Evolutionary conservation across 2,329 filamentous ascomycete genomes (phyloP), one percentile per base, ranked within the genome.

Genomic region (Xylariaceae sp.): DNA sequence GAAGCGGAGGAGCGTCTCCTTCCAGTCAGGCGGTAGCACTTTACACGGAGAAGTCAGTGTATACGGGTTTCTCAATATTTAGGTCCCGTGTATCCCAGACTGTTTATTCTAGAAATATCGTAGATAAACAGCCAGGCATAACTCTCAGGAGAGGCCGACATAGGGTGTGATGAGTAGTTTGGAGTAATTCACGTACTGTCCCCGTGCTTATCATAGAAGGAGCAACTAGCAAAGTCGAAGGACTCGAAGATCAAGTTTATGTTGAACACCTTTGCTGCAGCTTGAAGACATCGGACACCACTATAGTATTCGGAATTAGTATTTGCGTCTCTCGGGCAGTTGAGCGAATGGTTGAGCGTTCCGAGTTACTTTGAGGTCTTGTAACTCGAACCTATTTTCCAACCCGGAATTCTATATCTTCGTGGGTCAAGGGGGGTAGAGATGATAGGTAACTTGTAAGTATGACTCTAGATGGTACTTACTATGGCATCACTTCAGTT

Each of bases 141-240:
- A 10, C 7, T 16, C 32, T 16, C 3, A 14, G 32, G 7, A 37
- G 32, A 37, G 32, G 5, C 32, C 32, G 32, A 7, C 5, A 16
- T 14, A 12, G 12, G 32, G 14, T 37, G 3, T 12, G 14, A 37
- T 16, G 14, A 16, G 14, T 3, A 37, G 3, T 16, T 14, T 3
- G 14, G 32, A 7, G 14, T 3, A 14, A 16, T 3, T 37, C n/a
- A 37, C 32, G 5, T 14, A 37, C 32, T 78, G 19, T 71, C 68
- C 2, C 76, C 76, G 49, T 78, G 74, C 18, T 71, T 70, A 20
- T 65, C 58, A 43, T 77, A 87, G 72, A 86, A 89, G 0, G 78
- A 82, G 48, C 86, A 85, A 32, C 85, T 88, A 18, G 83, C 83
- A 75, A 88, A 89, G 65, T 87, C 83, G 64, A 86, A 89, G 50